phyloP scores from a whole-genome alignment of 2,329 filamentous ascomycete genomes.

The Colletotrichum sp. region DNA sequence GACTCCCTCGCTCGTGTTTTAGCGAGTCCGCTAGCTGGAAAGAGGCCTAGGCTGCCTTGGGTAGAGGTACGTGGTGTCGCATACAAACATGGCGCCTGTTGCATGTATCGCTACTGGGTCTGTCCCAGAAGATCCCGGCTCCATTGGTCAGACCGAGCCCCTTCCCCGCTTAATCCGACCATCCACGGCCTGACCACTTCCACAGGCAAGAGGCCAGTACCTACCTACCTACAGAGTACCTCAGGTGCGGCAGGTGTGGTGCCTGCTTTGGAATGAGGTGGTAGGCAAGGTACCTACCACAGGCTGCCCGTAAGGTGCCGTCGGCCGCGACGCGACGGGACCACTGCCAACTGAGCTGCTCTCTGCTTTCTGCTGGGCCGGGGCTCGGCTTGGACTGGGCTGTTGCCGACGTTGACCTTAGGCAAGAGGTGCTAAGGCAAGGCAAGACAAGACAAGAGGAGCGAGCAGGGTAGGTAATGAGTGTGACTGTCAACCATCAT shows the following conservation, averaged over 20 bases:
- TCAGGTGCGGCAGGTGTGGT: neutral
- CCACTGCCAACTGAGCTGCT: neutral
- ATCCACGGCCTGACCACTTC: neutral
- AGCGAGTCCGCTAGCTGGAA: neutral
- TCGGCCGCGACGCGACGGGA: neutral
- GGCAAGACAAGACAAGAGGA: neutral
- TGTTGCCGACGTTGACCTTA: neutral
- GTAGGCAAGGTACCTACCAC: neutral
- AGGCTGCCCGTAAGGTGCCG: neutral
- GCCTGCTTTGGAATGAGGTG: neutral
- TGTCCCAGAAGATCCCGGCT: neutral
- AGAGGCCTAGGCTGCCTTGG: neutral
- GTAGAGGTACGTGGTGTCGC: conserved; percentile 12
- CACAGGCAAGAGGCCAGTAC: neutral
- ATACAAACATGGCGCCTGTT: conserved; percentile 7
- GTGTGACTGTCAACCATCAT: conserved; percentile 18
- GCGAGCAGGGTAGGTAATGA: conserved; percentile 1
- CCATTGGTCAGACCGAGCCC: conserved; percentile 10
- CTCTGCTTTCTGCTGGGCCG: neutral
- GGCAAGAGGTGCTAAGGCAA: neutral
- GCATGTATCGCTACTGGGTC: conserved; percentile 16
- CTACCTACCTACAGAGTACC: neutral
- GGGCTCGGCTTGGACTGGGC: neutral
- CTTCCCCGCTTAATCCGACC: conserved; percentile 19
- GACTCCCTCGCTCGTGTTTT: conserved; percentile 18